phyloP scores from a whole-genome alignment of 495 filamentous ascomycete genomes.

The Xylaria longipes region DNA sequence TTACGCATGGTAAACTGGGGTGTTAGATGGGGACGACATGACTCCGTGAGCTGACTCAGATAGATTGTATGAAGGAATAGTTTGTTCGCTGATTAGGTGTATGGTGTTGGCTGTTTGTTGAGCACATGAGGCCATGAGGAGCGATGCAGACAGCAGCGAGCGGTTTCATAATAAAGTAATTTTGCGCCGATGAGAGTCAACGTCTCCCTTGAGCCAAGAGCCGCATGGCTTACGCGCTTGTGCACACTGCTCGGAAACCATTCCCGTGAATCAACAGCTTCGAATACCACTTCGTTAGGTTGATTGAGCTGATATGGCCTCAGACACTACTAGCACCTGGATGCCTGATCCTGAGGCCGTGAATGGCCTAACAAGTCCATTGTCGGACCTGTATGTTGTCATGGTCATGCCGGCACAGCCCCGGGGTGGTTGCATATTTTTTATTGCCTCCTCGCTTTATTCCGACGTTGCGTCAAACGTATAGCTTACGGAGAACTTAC shows the following conservation, averaged over 20 bases:
- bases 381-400: slow-evolving; percentile 7
- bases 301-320: not conserved
- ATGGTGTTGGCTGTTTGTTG: not conserved
- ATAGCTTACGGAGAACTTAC: slow-evolving; percentile 7
- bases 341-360: slow-evolving; percentile 2
- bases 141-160: not conserved
- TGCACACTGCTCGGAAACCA: not conserved
- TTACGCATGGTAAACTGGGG: slow-evolving; percentile 2
- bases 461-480: not conserved
- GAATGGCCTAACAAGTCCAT: not conserved
- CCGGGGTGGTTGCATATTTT: not conserved
- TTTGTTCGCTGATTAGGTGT: not conserved
- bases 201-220: not conserved
- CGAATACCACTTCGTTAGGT: not conserved
- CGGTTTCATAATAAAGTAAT: not conserved
- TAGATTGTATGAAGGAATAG: not conserved
- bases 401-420: not conserved
- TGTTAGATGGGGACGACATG: slow-evolving; percentile 13
- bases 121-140: not conserved
- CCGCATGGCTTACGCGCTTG: not conserved
- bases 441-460: not conserved
- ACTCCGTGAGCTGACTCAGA: not conserved
- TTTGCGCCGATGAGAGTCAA: not conserved
- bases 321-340: not conserved
- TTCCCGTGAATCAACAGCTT: not conserved